phyloP scores from a whole-genome alignment of 352 stramenopile genomes.

The Phytopythium sindhum region DNA sequence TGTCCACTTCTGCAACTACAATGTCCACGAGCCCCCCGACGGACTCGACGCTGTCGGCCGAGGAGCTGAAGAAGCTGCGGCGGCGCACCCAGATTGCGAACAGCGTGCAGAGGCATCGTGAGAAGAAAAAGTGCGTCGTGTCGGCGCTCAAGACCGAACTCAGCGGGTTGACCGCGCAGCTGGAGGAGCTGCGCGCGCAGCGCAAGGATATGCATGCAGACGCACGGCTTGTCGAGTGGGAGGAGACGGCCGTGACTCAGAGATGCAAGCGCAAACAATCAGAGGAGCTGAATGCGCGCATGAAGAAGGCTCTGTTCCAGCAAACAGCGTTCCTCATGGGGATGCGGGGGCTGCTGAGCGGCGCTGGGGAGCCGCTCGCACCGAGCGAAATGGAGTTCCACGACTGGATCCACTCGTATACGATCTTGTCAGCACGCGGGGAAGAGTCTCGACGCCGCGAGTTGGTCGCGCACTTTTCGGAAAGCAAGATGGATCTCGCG shows the following conservation, averaged over 20 bases:
- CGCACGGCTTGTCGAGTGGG: slow-evolving; percentile 45
- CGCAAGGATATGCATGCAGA: slow-evolving; percentile 36
- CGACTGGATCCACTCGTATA: slow-evolving; percentile 77
- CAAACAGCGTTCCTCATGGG: slow-evolving; percentile 55
- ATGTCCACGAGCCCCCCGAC: slow-evolving; percentile 9
- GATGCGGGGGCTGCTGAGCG: slow-evolving; percentile 40
- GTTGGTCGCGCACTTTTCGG: slow-evolving; percentile 42
- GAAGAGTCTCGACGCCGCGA: slow-evolving; percentile 32
- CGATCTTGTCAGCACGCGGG: slow-evolving; percentile 28
- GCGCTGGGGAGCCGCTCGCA: slow-evolving; percentile 17
- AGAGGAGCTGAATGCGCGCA: slow-evolving; percentile 43
- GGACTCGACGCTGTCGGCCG: slow-evolving; percentile 22
- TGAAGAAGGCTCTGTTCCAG: slow-evolving; percentile 74
- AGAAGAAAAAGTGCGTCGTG: slow-evolving; percentile 64
- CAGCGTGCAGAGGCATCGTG: slow-evolving; percentile 60
- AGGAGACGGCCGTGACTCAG: slow-evolving; percentile 61
- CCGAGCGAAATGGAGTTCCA: slow-evolving; percentile 62
- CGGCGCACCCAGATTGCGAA: slow-evolving; percentile 59
- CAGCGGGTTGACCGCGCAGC: slow-evolving; percentile 29
- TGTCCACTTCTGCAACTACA: too few relatives aligned
- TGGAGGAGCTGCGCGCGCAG: slow-evolving; percentile 37
- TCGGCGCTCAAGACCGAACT: slow-evolving; percentile 46
- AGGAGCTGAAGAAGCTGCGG: slow-evolving; percentile 58
- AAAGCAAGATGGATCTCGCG: slow-evolving; percentile 61
- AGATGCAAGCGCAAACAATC: slow-evolving; percentile 55